A percentile compares a stretch with the other conserved stretches of the same genome.
Conservation (phyloP, 2,329 filamentous ascomycete species). For the Rhinocladiella similis region DNA sequence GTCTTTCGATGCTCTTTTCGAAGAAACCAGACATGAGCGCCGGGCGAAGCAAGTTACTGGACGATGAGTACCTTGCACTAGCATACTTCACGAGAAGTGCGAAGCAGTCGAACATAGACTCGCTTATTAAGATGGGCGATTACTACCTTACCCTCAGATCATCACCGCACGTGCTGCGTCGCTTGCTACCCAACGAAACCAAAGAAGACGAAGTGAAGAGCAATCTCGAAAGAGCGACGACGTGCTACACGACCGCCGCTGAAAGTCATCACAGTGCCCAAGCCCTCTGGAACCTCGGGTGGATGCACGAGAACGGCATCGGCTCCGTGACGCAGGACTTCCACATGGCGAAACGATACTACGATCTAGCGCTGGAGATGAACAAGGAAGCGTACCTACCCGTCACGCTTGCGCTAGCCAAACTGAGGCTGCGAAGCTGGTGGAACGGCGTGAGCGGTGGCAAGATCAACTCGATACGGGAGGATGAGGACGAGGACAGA, state of each 20-base stretch:
- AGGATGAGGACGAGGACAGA: conserved; percentile 57
- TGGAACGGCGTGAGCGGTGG: conserved; percentile 94
- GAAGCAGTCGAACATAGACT: conserved; percentile 88
- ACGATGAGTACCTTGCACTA: conserved; percentile 66
- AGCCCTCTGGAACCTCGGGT: conserved; percentile 93
- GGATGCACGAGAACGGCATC: conserved; percentile 99
- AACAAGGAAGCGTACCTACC: conserved; percentile 93
- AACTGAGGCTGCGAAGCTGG: conserved; percentile 79
- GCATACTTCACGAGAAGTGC: conserved; percentile 96
- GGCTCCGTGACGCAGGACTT: conserved; percentile 86
- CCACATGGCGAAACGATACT: conserved; percentile 93
- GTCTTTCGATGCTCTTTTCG: conserved; percentile 53
- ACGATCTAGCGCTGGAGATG: conserved; percentile 86
- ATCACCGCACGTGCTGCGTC: too few species aligned
- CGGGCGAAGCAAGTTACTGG: conserved; percentile 50
- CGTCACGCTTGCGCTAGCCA: conserved; percentile 83
- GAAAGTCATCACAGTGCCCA: conserved; percentile 92
- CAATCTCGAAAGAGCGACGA: conserved; percentile 82
- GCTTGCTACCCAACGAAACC: background rate
- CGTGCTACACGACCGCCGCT: conserved; percentile 88
- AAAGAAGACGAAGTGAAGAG: conserved; percentile 28
- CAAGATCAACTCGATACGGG: conserved; percentile 86
- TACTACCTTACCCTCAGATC: conserved; percentile 62
- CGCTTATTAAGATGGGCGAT: conserved; percentile 96
- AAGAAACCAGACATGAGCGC: conserved; percentile 36